Base-by-base conservation (phyloP, 208 protist species). In the Trypanosoma caninum region DNA sequence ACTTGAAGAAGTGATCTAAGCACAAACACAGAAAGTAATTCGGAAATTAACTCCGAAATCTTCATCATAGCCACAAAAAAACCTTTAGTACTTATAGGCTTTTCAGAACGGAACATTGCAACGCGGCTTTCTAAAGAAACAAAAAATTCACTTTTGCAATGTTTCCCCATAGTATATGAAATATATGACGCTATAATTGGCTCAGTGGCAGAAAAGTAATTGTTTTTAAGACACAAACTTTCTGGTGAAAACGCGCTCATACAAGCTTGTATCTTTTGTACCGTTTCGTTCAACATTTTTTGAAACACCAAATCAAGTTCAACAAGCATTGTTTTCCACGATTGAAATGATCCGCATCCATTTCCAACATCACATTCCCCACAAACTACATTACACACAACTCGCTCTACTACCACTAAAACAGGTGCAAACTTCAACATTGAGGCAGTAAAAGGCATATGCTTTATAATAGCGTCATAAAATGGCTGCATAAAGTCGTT, bases 11-110 rank as follows among this genome's bases (percentile, higher is more conserved):
- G 52, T 1, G 63, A 45, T 14, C 60, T 51, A 51, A 87, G 38
- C 18, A 68, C 59, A 47, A 84, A 87, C 47, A 60, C 52, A 0
- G 80, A 80, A 27, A 83, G 50, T 34, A 87, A 82, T 61, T 77
- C 70, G 28, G 72, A 80, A 18, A 65, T 72, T 40, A 82, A 74
- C 50, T 44, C 74, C 14, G 80, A 87, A 6, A 87, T 61, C 44
- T 69, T 64, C n/a, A 42, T 65, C 20, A 87, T 79, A 28, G 59
- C 63, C 7, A 82, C 46, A 44, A 87, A 55, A 11, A 87, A 59
- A 25, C 60, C 34, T 60, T 87, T 65, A 4, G 76, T 54, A 30
- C 51, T 69, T 38, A 7, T 13, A 38, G 76, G 84, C 65, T 52
- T 72, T 35, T 37, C 28, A 45, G 44, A 40, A 8, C 42, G 25